phyloP scores from a whole-genome alignment of 1,284 basidiomycete genomes.

The Phellopilus nigrolimitatus region DNA sequence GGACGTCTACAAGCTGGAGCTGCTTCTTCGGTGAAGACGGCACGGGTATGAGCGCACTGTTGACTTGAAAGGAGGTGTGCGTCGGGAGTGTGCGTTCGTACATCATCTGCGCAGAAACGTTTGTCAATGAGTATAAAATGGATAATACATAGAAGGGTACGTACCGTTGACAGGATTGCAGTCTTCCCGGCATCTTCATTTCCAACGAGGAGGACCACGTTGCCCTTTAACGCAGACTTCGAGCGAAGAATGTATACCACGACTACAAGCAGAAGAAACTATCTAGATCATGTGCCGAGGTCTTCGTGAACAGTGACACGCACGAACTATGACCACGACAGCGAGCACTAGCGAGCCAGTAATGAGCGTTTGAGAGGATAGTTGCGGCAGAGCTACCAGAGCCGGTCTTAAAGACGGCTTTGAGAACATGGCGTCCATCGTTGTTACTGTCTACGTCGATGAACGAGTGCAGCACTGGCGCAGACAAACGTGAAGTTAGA shows the following conservation, averaged over 20 bases:
- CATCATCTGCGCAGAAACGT: slow-evolving; percentile 41
- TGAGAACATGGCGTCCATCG: neutral
- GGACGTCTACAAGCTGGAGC: slow-evolving; percentile 62
- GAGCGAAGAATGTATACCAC: slow-evolving; percentile 37
- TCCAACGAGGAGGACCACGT: slow-evolving; percentile 60
- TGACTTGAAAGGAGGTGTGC: slow-evolving; percentile 71
- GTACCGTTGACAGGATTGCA: slow-evolving; percentile 52
- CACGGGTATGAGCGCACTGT: slow-evolving; percentile 45
- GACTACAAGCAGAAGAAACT: slow-evolving; percentile 22
- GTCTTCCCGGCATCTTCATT: slow-evolving; percentile 74
- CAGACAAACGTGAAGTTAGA: neutral
- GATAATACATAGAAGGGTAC: slow-evolving; percentile 23
- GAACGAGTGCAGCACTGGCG: no score
- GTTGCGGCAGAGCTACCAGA: slow-evolving; percentile 24
- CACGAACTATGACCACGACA: slow-evolving; percentile 24
- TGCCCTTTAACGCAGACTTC: slow-evolving; percentile 45
- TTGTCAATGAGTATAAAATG: slow-evolving; percentile 22
- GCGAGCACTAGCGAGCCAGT: slow-evolving; percentile 31
- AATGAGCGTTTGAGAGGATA: slow-evolving; percentile 27
- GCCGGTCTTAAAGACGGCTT: slow-evolving; percentile 22
- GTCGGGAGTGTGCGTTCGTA: slow-evolving; percentile 60
- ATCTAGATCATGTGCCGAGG: neutral
- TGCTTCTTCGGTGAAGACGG: slow-evolving; percentile 33
- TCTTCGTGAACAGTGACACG: slow-evolving; percentile 1
- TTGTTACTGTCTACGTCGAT: neutral